Base-by-base conservation (phyloP, 164 flowering plant genomes). In the Platanus orientalis region DNA sequence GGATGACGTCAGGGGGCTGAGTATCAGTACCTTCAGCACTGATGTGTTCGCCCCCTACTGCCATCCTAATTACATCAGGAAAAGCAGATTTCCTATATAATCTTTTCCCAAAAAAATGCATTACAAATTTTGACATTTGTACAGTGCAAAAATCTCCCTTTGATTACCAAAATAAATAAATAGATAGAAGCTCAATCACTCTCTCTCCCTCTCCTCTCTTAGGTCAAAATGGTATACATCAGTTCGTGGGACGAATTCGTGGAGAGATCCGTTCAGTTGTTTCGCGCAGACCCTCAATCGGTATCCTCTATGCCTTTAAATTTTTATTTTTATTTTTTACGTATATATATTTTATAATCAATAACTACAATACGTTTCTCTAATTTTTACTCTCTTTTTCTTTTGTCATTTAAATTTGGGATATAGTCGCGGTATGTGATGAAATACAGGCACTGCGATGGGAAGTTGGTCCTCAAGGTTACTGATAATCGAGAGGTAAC, bases 391-490 rank as follows among this genome's bases (percentile, higher is more conserved):
- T 34, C 42, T 64, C 29, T 26, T 47, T 29, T 28, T 49, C 16
- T 13, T 23, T 29, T 24, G 3, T 14, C 20, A 59, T 50, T 13
- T 51, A 1, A 54, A 67, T 29, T 51, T 61, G 16, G 49, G n/a
- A 45, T 64, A 27, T 63, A 84, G 94, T 81, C 98, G 13, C 80
- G 98, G 27, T 91, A 89, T 70, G 75, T 69, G 63, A 83, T 81
- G 87, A 94, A 94, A 69, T 94, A 94, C 67, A 63, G 96, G 58
- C 88, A 91, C 42, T 89, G 89, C 57, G 99, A 94, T 34, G 99
- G 96, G 12, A 94, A 89, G 74, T 79, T 94, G 85, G 95, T 94
- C 47, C 89, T 91, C 56, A 94, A 94, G 72, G 96, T 94, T 64
- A 94, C 97, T 7, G 99, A 94, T 71, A 85, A 94, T 64, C 70